Evolutionary conservation across 1,284 basidiomycete genomes (phyloP).

Genomic region (Trichosporon asahii): DNA sequence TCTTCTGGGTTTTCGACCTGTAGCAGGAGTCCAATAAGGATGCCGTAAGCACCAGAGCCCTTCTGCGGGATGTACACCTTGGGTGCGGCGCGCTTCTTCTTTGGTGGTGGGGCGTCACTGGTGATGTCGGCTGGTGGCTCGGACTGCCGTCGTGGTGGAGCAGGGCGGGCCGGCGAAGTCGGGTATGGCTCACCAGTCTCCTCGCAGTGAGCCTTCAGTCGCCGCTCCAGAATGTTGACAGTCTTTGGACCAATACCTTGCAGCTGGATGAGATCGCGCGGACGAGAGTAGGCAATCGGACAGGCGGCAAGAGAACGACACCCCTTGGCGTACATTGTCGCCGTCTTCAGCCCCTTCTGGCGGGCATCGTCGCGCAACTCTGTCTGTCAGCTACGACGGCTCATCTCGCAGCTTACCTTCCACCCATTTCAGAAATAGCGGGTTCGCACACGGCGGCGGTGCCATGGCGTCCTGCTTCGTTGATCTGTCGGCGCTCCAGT

Average conservation of each 20-base stretch:
- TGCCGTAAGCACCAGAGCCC: slow-evolving; percentile 46
- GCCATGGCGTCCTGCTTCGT: slow-evolving; percentile 11
- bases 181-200: slow-evolving; percentile 34
- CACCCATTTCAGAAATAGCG: slow-evolving; percentile 48
- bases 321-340: slow-evolving; percentile 42
- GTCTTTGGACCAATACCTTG: slow-evolving; percentile 46
- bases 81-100: slow-evolving; percentile 19
- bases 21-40: slow-evolving; percentile 45
- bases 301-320: slow-evolving; percentile 42
- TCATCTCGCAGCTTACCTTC: slow-evolving; percentile 33
- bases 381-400: slow-evolving; percentile 15
- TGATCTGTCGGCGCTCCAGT: neutral
- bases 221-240: slow-evolving; percentile 38
- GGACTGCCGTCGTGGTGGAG: neutral
- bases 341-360: slow-evolving; percentile 39
- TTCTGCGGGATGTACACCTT: slow-evolving; percentile 43
- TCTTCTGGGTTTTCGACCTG: slow-evolving; percentile 34
- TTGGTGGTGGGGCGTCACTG: neutral
- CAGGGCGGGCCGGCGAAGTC: slow-evolving; percentile 29
- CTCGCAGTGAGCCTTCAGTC: slow-evolving; percentile 36
- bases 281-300: slow-evolving; percentile 40
- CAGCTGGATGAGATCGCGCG: slow-evolving; percentile 41
- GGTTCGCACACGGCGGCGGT: slow-evolving; percentile 44
- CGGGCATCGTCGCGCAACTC: slow-evolving; percentile 44
- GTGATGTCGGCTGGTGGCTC: neutral